Conservation (phyloP, 176 grass and related monocot genomes). For the Zizania latifolia region DNA sequence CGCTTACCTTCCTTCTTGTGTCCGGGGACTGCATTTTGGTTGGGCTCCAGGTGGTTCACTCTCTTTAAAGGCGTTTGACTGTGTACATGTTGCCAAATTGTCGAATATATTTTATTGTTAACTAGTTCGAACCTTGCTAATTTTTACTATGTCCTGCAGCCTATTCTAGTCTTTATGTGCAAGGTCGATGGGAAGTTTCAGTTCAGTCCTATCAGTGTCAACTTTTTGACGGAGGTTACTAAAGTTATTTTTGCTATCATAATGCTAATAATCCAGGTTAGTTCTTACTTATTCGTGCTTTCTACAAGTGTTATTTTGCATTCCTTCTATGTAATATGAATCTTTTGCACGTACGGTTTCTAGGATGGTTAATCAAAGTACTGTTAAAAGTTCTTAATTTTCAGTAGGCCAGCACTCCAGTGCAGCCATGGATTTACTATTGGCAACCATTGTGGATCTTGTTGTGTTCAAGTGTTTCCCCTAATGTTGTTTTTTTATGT, state of each 20-base stretch:
- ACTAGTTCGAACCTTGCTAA: background rate
- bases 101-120: background rate
- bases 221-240: constrained; percentile 82
- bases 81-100: background rate
- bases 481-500: constrained; percentile 25
- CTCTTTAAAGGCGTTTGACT: background rate
- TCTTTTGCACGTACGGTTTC: constrained; percentile 3
- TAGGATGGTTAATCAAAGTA: background rate
- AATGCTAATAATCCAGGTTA: constrained; percentile 91
- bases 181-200: constrained; percentile 98
- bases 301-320: constrained; percentile 8
- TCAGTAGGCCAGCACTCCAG: background rate
- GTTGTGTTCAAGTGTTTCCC: background rate
- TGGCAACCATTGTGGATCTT: background rate
- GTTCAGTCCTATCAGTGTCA: constrained; percentile 93
- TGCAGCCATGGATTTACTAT: constrained; percentile 1
- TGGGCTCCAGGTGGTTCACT: constrained; percentile 69
- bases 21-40: constrained; percentile 85
- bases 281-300: constrained; percentile 19
- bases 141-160: constrained; percentile 48
- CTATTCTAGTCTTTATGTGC: constrained; percentile 95
- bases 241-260: constrained; percentile 88
- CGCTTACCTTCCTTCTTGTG: constrained; percentile 67
- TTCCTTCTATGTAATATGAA: background rate
- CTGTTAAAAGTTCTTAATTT: background rate